Base-by-base conservation (phyloP, 345 rosid genomes). In the Hibiscus syriacus region DNA sequence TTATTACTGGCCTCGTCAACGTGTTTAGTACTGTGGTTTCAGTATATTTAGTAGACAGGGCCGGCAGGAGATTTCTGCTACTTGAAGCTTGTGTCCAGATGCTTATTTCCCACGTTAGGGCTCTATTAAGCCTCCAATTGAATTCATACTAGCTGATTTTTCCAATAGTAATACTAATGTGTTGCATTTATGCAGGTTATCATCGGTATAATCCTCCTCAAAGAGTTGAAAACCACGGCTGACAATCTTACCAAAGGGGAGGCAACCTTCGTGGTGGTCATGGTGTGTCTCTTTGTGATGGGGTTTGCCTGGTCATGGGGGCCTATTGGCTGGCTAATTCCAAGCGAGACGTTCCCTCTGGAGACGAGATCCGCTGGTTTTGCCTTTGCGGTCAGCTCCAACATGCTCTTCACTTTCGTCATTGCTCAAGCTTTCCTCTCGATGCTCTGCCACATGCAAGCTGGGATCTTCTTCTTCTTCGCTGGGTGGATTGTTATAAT, bases 251-350 rank as follows among this genome's bases (percentile, higher is more conserved):
- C 19, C 7, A 12, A 39, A 8, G 7, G 50, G 12, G 67, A 76
- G 63, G 82, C 82, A 1, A 0, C 53, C 1, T 4, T 74, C 0
- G 80, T 80, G 49, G 85, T 80, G 49, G 1, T 72, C 2, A 75
- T 70, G 0, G 81, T 85, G 64, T 85, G 86, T 38, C 0, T 66
- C 0, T 85, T 57, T 48, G 89, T 82, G 2, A 74, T 77, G 72
- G 81, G 77, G 2, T 85, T 82, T 60, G 85, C 89, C 6, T 83
- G 89, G 87, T 85, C 89, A 46, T 85, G 89, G 89, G 89, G 87
- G 0, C 87, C 87, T 13, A 72, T 83, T 1, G 87, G 89, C 3
- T 83, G 89, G 89, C 66, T 85, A 23, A 79, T 85, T 34, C 89
- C 87, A 0, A 83, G n/a, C n/a, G n/a, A n/a, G n/a, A n/a, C n/a